These are phyloP conservation scores for Didymella sp. DNA, from an alignment of 2,329 filamentous ascomycete species.

Conservation along the genomic window DNA sequence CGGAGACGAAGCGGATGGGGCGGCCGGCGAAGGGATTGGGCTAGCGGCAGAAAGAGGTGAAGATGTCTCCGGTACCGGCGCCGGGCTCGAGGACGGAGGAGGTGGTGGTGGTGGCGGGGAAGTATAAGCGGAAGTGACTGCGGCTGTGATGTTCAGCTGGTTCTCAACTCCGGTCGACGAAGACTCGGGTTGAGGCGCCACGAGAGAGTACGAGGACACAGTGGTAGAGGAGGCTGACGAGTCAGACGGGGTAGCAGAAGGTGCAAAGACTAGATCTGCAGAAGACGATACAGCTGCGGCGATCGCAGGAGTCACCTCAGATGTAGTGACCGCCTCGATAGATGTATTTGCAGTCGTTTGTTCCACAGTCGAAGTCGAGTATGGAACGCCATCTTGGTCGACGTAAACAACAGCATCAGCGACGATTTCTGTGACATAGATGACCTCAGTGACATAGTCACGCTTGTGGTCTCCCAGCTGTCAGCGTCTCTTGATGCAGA, in stretches of 20 bases:
- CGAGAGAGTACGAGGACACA: conserved; percentile 17
- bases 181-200: conserved; percentile 18
- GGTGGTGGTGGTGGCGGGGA: conserved; percentile 3
- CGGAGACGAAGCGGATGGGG: conserved; percentile 6
- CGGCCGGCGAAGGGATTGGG: conserved; percentile 9
- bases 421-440: conserved; percentile 41
- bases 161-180: conserved; percentile 12
- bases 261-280: conserved; percentile 6
- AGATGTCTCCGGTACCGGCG: not conserved
- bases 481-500: conserved; percentile 16
- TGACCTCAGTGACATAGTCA: conserved; percentile 40
- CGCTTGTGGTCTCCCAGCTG: conserved; percentile 38
- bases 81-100: not conserved
- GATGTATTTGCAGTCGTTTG: conserved; percentile 13
- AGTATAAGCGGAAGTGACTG: conserved; percentile 2
- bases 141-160: not conserved
- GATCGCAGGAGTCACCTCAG: conserved; percentile 20
- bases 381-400: conserved; percentile 40
- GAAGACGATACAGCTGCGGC: conserved; percentile 14
- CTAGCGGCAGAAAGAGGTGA: conserved; percentile 6
- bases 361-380: conserved; percentile 32
- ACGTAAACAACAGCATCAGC: conserved; percentile 44
- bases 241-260: conserved; percentile 15
- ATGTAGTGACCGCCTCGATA: conserved; percentile 18
- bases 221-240: conserved; percentile 11